A percentile compares a stretch with the other conserved stretches of the same genome.
phyloP scores from a whole-genome alignment of 2,329 filamentous ascomycete species.

The Phaeomoniella chlamydospora region DNA sequence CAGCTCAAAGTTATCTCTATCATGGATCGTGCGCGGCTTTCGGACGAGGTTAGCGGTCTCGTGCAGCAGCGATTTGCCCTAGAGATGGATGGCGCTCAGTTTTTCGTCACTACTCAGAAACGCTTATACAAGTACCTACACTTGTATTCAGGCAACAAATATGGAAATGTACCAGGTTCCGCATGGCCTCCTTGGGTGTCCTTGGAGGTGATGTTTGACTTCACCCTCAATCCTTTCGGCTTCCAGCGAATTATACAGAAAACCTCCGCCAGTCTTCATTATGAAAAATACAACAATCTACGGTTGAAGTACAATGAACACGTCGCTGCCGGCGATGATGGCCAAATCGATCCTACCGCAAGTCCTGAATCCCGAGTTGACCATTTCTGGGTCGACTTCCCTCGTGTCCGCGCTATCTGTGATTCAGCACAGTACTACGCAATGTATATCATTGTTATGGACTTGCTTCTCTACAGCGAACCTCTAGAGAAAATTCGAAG shows the following conservation, averaged over 20 bases:
- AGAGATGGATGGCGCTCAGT: conserved; percentile 94
- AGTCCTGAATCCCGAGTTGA: conserved; percentile 69
- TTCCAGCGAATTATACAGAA: conserved; percentile 95
- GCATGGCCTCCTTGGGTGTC: conserved; percentile 98
- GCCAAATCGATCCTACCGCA: conserved; percentile 34
- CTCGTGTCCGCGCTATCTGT: conserved; percentile 83
- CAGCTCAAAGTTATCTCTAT: conserved; percentile 94
- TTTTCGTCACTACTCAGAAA: conserved; percentile 92
- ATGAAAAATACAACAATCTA: conserved; percentile 96
- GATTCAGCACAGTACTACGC: conserved; percentile 96
- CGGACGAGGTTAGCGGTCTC: conserved; percentile 83
- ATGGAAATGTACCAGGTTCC: conserved; percentile 70
- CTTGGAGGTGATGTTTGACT: conserved; percentile 97
- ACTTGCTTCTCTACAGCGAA: conserved; percentile 90
- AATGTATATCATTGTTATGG: conserved; percentile 93
- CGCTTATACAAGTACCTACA: conserved; percentile 78
- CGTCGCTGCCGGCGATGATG: conserved; percentile 41
- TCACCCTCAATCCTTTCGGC: conserved; percentile 84
- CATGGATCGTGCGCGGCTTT: conserved; percentile 89
- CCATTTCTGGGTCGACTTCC: conserved; percentile 93
- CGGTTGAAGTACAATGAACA: conserved; percentile 96
- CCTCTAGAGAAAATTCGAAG: conserved; percentile 93
- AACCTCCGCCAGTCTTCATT: conserved; percentile 84
- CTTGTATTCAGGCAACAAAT: conserved; percentile 86
- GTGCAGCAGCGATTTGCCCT: conserved; percentile 89